Evolutionary conservation across 1,284 basidiomycete genomes (phyloP).

Genomic region (Agaricales sp.): DNA sequence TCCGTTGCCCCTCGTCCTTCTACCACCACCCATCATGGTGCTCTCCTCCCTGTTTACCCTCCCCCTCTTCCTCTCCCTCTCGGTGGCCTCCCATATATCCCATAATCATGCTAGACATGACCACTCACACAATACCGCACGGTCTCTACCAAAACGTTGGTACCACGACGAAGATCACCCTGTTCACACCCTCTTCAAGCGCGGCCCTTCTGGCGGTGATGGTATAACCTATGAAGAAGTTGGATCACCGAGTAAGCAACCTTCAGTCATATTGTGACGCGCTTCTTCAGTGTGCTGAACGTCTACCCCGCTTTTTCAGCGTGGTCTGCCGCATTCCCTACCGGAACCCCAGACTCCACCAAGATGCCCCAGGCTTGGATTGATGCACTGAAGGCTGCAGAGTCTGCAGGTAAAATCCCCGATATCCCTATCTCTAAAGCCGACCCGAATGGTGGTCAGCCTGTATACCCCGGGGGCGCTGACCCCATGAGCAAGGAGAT

Average conservation of each 20-base stretch:
- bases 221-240: slow-evolving; percentile 38
- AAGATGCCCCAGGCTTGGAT: slow-evolving; percentile 54
- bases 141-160: slow-evolving; percentile 39
- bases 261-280: slow-evolving; percentile 3
- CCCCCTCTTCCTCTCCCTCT: not conserved
- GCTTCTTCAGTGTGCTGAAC: not conserved
- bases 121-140: slow-evolving; percentile 19
- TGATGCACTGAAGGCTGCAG: slow-evolving; percentile 53
- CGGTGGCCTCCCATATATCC: not conserved
- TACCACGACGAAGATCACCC: slow-evolving; percentile 46
- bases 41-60: not conserved
- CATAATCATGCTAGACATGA: slow-evolving; percentile 9
- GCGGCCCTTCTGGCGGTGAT: slow-evolving; percentile 27
- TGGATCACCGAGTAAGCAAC: slow-evolving; percentile 43
- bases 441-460: slow-evolving; percentile 25
- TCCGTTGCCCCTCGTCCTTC: not conserved
- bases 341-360: slow-evolving; percentile 17
- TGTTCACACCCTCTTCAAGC: slow-evolving; percentile 48
- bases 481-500: slow-evolving; percentile 42
- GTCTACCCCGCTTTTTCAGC: slow-evolving; percentile 23
- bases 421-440: slow-evolving; percentile 43
- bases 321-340: slow-evolving; percentile 49
- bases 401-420: slow-evolving; percentile 65
- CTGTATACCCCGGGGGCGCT: slow-evolving; percentile 42
- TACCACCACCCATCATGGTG: slow-evolving; percentile 1